These are phyloP conservation scores for Aspergillus novoparasiticus DNA, from an alignment of 2,329 filamentous ascomycete species.

Conservation along the genomic window DNA sequence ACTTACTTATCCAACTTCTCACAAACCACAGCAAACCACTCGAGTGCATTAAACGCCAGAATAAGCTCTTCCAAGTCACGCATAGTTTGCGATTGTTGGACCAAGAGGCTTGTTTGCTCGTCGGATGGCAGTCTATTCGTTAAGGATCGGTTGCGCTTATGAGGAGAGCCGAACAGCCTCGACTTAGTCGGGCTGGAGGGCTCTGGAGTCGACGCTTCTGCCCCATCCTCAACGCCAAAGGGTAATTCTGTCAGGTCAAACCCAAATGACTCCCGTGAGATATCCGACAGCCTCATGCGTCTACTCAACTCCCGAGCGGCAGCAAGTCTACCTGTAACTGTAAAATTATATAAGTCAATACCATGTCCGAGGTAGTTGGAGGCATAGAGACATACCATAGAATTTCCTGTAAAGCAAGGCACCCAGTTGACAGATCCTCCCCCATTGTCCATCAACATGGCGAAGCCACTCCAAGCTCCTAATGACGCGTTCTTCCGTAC, in stretches of 20 bases:
- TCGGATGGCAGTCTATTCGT: conserved; percentile 30
- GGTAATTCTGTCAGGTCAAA: conserved; percentile 38
- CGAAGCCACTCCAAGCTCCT: conserved; percentile 83
- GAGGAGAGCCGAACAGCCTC: conserved; percentile 27
- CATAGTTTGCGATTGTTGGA: conserved; percentile 61
- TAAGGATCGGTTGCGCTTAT: conserved; percentile 31
- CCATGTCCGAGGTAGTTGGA: conserved; percentile 16
- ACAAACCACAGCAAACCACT: conserved; percentile 64
- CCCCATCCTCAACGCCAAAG: conserved; percentile 24
- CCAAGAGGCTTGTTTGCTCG: conserved; percentile 27
- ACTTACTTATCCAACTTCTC: conserved; percentile 48
- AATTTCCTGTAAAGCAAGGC: conserved; percentile 80
- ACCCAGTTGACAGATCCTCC: conserved; percentile 68
- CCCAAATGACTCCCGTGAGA: conserved; percentile 44
- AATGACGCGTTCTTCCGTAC: conserved; percentile 72
- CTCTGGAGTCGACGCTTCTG: conserved; percentile 26
- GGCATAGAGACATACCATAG: conserved; percentile 65
- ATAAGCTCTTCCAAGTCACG: conserved; percentile 71
- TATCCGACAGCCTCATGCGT: conserved; percentile 53
- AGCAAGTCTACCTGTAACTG: conserved; percentile 45
- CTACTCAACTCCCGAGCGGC: conserved; percentile 58
- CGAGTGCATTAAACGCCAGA: conserved; percentile 66
- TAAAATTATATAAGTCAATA: conserved; percentile 3
- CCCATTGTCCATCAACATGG: conserved; percentile 72
- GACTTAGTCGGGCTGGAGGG: conserved; percentile 38